Evolutionary conservation across 2,329 filamentous ascomycete genomes (phyloP).

Genomic region (Stachybotrys chartarum): DNA sequence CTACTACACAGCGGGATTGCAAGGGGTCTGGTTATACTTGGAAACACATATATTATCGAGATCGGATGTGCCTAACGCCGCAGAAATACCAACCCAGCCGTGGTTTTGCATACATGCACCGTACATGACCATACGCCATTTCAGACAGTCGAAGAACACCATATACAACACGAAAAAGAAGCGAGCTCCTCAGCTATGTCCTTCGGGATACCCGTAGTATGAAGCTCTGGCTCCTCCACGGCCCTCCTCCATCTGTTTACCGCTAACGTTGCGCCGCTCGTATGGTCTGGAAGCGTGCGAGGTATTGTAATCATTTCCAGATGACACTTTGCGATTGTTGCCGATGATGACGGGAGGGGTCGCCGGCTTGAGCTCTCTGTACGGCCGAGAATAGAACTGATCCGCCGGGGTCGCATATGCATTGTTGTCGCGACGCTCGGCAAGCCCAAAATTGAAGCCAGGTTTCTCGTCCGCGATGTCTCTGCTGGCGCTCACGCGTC

Average conservation of each 20-base stretch:
- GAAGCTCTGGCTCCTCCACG: slow-evolving; percentile 28
- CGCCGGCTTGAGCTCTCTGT: slow-evolving; percentile 47
- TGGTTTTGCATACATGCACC: not conserved
- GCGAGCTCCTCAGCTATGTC: not conserved
- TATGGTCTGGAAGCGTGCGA: slow-evolving; percentile 22
- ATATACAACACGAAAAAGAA: not conserved
- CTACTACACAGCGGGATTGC: no score
- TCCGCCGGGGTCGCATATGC: slow-evolving; percentile 34
- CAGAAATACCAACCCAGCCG: not conserved
- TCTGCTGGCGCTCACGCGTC: slow-evolving; percentile 32
- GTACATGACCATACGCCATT: not conserved
- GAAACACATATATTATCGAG: not conserved
- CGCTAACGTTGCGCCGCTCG: slow-evolving; percentile 58
- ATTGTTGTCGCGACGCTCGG: slow-evolving; percentile 5
- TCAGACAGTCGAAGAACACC: not conserved
- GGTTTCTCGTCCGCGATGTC: slow-evolving; percentile 37
- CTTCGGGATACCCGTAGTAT: slow-evolving; percentile 3
- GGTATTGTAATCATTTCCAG: slow-evolving; percentile 47
- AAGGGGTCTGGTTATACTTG: no score
- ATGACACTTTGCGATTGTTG: slow-evolving; percentile 45
- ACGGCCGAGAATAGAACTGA: slow-evolving; percentile 48
- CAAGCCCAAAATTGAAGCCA: slow-evolving; percentile 11
- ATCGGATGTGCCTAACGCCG: not conserved
- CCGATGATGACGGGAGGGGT: slow-evolving; percentile 49
- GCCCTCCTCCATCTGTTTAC: slow-evolving; percentile 68